Conservation (phyloP, 192 early-diverging fungal genomes). For the Coemansia sp. region DNA sequence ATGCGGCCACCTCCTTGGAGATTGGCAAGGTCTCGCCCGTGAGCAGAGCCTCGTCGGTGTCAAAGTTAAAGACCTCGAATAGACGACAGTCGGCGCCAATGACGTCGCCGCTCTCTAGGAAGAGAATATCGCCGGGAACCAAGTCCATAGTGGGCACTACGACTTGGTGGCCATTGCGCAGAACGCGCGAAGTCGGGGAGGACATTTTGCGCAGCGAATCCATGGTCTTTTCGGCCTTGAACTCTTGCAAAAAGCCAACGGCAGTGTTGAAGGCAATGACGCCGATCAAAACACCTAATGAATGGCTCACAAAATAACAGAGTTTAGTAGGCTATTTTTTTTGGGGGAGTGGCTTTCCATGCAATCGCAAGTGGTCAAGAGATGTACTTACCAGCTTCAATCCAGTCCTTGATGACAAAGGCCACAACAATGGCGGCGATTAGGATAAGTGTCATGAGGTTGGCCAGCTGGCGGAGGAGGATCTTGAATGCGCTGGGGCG, state of each 20-base stretch:
- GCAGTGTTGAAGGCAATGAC: constrained; percentile 84
- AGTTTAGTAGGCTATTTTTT: not conserved
- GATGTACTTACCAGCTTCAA: constrained; percentile 53
- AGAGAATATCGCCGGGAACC: constrained; percentile 88
- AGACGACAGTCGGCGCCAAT: constrained; percentile 90
- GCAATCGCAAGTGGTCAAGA: not conserved
- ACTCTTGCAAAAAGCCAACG: constrained; percentile 96
- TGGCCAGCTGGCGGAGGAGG: constrained; percentile 63
- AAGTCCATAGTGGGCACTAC: constrained; percentile 74
- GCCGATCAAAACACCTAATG: constrained; percentile 69
- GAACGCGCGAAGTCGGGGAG: constrained; percentile 81
- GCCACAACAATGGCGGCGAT: constrained; percentile 64
- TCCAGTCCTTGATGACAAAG: constrained; percentile 64
- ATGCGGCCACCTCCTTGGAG: constrained; percentile 64
- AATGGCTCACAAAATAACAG: not conserved
- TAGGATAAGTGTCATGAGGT: constrained; percentile 65
- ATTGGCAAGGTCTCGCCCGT: constrained; percentile 90
- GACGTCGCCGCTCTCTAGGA: constrained; percentile 92
- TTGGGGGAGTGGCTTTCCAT: not conserved
- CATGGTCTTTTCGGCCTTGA: constrained; percentile 91
- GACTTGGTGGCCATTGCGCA: constrained; percentile 76
- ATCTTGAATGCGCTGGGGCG: constrained; percentile 64
- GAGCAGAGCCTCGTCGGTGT: constrained; percentile 87
- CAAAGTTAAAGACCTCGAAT: constrained; percentile 80
- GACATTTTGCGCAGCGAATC: constrained; percentile 87